A percentile compares a stretch with the other conserved stretches of the same genome.
phyloP scores from a whole-genome alignment of 2,329 filamentous ascomycete species.

The Clarireedia hainanense region DNA sequence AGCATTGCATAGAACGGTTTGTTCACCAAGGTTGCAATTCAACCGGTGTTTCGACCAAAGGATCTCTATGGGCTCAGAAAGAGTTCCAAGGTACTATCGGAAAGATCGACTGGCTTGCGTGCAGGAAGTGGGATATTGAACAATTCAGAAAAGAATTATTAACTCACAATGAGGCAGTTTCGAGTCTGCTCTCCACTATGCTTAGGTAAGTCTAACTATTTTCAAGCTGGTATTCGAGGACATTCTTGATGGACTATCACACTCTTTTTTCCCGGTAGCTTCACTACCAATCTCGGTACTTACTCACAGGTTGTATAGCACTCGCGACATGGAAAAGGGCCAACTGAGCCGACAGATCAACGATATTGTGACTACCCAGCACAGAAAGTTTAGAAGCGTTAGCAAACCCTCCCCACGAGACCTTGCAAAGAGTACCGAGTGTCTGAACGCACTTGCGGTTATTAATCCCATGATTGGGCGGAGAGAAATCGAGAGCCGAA shows the following conservation, averaged over 20 bases:
- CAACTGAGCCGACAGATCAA: constrained; percentile 7
- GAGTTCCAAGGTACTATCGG: constrained; percentile 4
- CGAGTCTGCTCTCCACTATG: constrained; percentile 1
- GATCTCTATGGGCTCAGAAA: constrained; percentile 6
- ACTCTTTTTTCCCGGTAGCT: background rate
- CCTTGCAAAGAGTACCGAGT: background rate
- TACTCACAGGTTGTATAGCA: background rate
- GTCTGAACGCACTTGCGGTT: constrained; percentile 5
- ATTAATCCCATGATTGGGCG: constrained; percentile 4
- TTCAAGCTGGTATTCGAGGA: background rate
- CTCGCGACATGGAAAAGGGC: constrained; percentile 1
- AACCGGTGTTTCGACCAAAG: constrained; percentile 5
- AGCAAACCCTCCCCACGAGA: background rate
- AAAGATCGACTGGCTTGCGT: constrained; percentile 5
- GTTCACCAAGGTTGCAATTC: constrained; percentile 5
- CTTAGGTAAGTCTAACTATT: background rate
- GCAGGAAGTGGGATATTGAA: constrained; percentile 6
- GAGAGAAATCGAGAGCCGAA: constrained; percentile 6
- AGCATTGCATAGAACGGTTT: constrained; percentile 8
- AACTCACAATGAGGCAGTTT: constrained; percentile 5
- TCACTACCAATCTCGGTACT: background rate
- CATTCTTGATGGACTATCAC: background rate
- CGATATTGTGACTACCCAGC: constrained; percentile 6
- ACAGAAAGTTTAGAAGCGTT: constrained; percentile 2
- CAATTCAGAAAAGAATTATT: constrained; percentile 7